phyloP scores from a whole-genome alignment of 305 asterid species.

The Fraxinus latifolia region DNA sequence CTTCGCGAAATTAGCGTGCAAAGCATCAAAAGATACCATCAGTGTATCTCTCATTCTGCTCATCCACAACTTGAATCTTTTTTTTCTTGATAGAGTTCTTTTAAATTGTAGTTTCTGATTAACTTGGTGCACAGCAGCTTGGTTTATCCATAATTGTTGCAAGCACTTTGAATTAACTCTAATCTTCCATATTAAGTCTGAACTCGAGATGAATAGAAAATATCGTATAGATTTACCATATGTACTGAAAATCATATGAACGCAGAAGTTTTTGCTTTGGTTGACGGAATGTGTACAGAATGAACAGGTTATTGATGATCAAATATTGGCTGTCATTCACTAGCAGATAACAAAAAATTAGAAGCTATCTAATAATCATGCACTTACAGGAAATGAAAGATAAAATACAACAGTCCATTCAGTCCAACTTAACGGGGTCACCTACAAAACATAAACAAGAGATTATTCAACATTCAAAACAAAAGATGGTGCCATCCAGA shows the following conservation, averaged over 20 bases:
- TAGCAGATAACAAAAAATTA: background rate
- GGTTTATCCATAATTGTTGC: background rate
- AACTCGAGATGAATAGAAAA: background rate
- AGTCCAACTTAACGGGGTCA: slow-evolving; percentile 85
- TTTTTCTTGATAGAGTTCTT: background rate
- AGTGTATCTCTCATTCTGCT: background rate
- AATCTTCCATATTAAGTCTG: background rate
- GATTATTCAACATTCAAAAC: slow-evolving; percentile 16
- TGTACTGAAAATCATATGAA: background rate
- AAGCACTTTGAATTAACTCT: background rate
- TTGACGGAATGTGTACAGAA: background rate
- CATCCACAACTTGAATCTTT: background rate
- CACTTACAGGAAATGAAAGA: slow-evolving; percentile 95
- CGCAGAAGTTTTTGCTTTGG: background rate
- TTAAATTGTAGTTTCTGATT: background rate
- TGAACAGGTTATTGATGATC: background rate
- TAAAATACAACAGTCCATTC: slow-evolving; percentile 85
- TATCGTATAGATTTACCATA: background rate
- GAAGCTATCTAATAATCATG: background rate
- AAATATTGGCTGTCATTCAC: background rate
- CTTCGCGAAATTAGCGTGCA: background rate
- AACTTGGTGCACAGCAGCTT: background rate
- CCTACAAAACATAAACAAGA: slow-evolving; percentile 43
- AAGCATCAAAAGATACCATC: background rate
- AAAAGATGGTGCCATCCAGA: background rate